A percentile compares a stretch with the other conserved stretches of the same genome.
Evolutionary conservation across 768 basidiomycete genomes (phyloP).

Genomic region (Naganishia onofrii): DNA sequence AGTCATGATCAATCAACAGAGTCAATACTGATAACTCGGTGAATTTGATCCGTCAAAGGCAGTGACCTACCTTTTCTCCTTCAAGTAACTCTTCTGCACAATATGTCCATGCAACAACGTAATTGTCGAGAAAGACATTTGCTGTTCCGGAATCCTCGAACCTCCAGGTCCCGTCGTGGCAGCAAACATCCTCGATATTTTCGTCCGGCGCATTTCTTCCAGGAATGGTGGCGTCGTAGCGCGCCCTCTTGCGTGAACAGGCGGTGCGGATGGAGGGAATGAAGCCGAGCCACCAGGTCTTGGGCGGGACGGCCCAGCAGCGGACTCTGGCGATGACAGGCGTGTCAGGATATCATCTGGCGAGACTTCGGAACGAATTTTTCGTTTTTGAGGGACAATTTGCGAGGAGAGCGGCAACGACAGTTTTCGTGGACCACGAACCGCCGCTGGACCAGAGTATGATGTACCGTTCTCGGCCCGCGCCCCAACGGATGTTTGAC

Average conservation of each 20-base stretch:
- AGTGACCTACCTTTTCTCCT: slow-evolving; percentile 68
- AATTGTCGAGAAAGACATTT: slow-evolving; percentile 37
- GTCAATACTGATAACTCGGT: too few relatives aligned
- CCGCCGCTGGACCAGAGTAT: background rate
- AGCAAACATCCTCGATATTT: slow-evolving; percentile 33
- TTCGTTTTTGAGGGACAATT: slow-evolving; percentile 20
- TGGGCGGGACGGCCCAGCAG: background rate
- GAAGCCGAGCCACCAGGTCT: background rate
- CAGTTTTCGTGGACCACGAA: background rate
- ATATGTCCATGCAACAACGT: slow-evolving; percentile 75
- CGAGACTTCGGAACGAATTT: background rate
- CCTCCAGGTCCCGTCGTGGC: slow-evolving; percentile 33
- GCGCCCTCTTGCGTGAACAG: slow-evolving; percentile 13
- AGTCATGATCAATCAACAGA: too few relatives aligned
- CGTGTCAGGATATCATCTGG: background rate
- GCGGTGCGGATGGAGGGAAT: background rate
- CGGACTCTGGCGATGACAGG: background rate
- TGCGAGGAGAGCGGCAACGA: background rate
- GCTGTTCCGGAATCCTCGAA: slow-evolving; percentile 32
- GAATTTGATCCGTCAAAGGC: too few relatives aligned
- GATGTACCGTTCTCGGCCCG: background rate
- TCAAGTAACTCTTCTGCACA: slow-evolving; percentile 93
- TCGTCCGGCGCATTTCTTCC: slow-evolving; percentile 24
- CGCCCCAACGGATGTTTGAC: background rate
- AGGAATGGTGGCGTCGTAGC: slow-evolving; percentile 26